Base-by-base conservation (phyloP, 2,329 filamentous ascomycete genomes). In the Fusarium dlaminii region DNA sequence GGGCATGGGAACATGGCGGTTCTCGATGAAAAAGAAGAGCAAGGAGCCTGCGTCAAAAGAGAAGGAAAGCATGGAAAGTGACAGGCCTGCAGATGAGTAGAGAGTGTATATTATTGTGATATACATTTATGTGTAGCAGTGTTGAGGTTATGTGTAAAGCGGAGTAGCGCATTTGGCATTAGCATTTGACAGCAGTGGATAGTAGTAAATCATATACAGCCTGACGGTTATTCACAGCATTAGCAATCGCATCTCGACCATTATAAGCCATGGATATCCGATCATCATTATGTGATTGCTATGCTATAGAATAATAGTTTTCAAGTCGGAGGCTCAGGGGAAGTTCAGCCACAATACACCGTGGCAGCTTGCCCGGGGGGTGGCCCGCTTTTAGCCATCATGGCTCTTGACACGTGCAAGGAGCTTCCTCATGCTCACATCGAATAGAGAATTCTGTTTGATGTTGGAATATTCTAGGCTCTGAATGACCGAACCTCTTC, bases 1-100 rank as follows among this genome's bases (percentile, higher is more conserved):
- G 65, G 84, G 83, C 77, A 86, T 87, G 66, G 84, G 83, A 17
- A 83, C 83, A 46, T 89, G 87, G 86, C 85, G 88, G 74, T 89
- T 89, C 79, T 86, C 87, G 48, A 89, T 89, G 78, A 90, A 89
- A 82, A 90, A 90, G 83, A 90, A 88, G 80, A 87, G 85, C 72
- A 88, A 86, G 74, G 87, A 89, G 49, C 67, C 75, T 36, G 59
- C 61, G n/a, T 61, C 68, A 13, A 83, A 78, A 74, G 82, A 83
- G 65, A 89, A 87, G 82, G 88, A 89, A 75, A 88, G 87, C 73
- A 75, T 87, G 72, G 89, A 90, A 51, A 78, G 87, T 32, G 89
- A 90, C 14, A 75, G 79, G 46, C 65, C 76, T 37, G 57, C 69
- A n/a, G 81, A 82, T 36, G 80, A 82, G 63, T 76, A 69, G 68